Evolutionary conservation across 140 eudicot species (phyloP).

Genomic region (Ambrosia hybrid): DNA sequence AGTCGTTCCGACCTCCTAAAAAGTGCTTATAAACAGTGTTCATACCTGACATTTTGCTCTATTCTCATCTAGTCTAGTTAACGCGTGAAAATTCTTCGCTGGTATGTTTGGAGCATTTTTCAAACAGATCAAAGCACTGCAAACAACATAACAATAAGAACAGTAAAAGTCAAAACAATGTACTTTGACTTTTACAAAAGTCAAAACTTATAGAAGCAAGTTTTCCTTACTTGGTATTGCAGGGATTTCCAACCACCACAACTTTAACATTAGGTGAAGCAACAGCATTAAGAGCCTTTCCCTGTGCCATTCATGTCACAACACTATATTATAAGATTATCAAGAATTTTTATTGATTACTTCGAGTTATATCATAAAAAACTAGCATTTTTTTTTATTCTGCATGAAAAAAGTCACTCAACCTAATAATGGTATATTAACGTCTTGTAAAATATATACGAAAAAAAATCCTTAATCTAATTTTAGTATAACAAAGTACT

Average conservation of each 20-base stretch:
- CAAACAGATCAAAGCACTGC: conserved; percentile 97
- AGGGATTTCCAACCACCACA: conserved; percentile 97
- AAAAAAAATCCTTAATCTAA: not conserved
- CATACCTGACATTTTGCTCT: conserved; percentile 98
- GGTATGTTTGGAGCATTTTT: conserved; percentile 98
- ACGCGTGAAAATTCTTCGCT: conserved; percentile 92
- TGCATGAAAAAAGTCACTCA: not conserved
- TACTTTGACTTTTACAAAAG: conserved; percentile 10
- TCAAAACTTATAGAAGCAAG: conserved; percentile 2
- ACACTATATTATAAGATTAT: conserved; percentile 5
- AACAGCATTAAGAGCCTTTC: conserved; percentile 94
- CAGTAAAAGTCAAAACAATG: conserved; percentile 2
- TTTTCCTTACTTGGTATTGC: conserved; percentile 83
- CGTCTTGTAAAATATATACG: not conserved
- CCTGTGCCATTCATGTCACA: conserved; percentile 44
- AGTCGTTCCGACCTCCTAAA: too few species aligned
- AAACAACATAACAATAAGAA: conserved; percentile 20
- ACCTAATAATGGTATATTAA: not conserved
- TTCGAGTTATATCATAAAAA: not conserved
- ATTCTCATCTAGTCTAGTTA: conserved; percentile 98
- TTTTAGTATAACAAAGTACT: not conserved
- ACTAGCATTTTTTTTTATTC: too few species aligned
- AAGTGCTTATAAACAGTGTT: not conserved
- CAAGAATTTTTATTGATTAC: not conserved
- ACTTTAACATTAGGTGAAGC: conserved; percentile 95